phyloP scores from a whole-genome alignment of 73 alveolate genomes.

The Paraurostyla sp. region DNA sequence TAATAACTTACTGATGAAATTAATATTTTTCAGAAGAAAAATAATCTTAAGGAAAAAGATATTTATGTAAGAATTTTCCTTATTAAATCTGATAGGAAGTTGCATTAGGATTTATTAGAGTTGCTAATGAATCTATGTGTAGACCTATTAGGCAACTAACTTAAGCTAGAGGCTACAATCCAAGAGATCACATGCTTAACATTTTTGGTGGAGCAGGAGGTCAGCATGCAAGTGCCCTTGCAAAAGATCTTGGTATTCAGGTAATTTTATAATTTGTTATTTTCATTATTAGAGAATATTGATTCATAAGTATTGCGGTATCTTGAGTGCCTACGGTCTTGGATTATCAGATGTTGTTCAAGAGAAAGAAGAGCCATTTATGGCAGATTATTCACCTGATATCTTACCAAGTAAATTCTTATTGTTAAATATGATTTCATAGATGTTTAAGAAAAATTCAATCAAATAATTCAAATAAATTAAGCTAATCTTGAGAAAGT shows the following conservation, averaged over 20 bases:
- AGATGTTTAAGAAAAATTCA: background rate
- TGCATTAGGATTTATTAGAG: conserved; percentile 88
- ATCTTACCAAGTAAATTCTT: background rate
- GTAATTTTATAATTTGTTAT: background rate
- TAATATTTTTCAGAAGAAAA: background rate
- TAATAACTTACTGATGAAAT: conserved; percentile 63
- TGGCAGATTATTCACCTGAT: background rate
- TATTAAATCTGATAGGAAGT: conserved; percentile 58
- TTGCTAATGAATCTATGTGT: conserved; percentile 94
- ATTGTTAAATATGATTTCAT: background rate
- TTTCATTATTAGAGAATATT: conserved; percentile 52
- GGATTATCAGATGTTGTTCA: conserved; percentile 82
- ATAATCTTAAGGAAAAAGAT: background rate
- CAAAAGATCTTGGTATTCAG: conserved; percentile 82
- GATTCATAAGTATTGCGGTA: conserved; percentile 87
- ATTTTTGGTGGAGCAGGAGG: conserved; percentile 98
- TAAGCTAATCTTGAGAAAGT: conserved; percentile 25
- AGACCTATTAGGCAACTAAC: conserved; percentile 91
- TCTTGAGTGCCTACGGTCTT: conserved; percentile 84
- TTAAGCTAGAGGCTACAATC: conserved; percentile 87
- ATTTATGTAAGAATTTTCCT: background rate
- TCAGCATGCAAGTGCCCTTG: conserved; percentile 93
- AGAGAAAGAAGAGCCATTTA: conserved; percentile 67
- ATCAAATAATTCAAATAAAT: conserved; percentile 19
- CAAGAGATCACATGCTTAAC: conserved; percentile 79